Evolutionary conservation across 805 yeast genomes (phyloP).

Genomic region (Candida incommunis): DNA sequence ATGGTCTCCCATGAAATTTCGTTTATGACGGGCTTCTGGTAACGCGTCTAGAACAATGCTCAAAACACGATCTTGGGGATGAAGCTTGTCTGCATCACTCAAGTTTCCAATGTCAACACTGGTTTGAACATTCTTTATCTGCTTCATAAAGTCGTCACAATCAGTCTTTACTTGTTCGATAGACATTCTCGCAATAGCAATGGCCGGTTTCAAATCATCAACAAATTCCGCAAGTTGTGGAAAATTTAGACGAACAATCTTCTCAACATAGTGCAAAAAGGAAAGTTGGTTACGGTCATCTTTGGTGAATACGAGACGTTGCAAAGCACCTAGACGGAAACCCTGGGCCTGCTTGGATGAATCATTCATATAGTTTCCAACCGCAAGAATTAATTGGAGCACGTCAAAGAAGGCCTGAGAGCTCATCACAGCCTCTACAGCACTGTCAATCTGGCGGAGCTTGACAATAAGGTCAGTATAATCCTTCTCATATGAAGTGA

Average conservation of each 20-base stretch:
- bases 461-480: slow-evolving; percentile 56
- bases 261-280: slow-evolving; percentile 85
- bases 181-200: slow-evolving; percentile 54
- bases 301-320: slow-evolving; percentile 77
- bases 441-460: slow-evolving; percentile 56
- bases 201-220: slow-evolving; percentile 51
- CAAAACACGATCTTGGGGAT: slow-evolving; percentile 69
- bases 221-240: slow-evolving; percentile 66
- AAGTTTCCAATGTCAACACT: slow-evolving; percentile 74
- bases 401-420: slow-evolving; percentile 59
- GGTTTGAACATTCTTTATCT: slow-evolving; percentile 53
- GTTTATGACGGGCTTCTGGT: slow-evolving; percentile 63
- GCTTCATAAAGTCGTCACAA: slow-evolving; percentile 46
- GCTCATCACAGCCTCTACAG: slow-evolving; percentile 48
- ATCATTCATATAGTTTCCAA: slow-evolving; percentile 96
- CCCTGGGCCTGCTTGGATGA: slow-evolving; percentile 86
- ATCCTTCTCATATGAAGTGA: slow-evolving; percentile 62
- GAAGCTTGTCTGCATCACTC: slow-evolving; percentile 63
- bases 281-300: slow-evolving; percentile 80
- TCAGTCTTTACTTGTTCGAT: slow-evolving; percentile 71
- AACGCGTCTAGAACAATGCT: slow-evolving; percentile 47
- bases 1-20: slow-evolving; percentile 49
- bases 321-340: slow-evolving; percentile 79
- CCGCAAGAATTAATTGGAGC: slow-evolving; percentile 71
- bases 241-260: slow-evolving; percentile 66